Conservation (phyloP, 1,284 basidiomycete genomes). For the Heterobasidion irregulare region DNA sequence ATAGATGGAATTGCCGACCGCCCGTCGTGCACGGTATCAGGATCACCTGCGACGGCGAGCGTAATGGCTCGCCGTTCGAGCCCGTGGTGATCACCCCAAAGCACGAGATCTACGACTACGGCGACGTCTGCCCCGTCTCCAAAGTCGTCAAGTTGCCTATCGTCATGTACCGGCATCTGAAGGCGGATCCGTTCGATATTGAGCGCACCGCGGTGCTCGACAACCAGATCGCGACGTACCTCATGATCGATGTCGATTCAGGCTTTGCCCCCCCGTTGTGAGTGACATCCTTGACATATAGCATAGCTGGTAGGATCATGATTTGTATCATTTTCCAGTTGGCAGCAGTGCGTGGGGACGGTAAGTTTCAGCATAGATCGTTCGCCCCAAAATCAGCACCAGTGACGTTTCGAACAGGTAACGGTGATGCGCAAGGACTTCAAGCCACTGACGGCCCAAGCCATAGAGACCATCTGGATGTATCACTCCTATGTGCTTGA, state of each 20-base stretch:
- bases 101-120: neutral
- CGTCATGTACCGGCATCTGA: neutral
- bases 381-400: no score
- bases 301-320: neutral
- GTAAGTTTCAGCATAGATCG: neutral
- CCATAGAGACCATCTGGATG: constrained; percentile 1
- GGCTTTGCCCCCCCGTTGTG: neutral
- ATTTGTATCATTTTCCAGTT: neutral
- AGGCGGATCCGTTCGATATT: neutral
- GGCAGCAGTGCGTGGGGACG: neutral
- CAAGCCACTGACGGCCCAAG: neutral
- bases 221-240: constrained; percentile 1
- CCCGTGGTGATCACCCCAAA: neutral
- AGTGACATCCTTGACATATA: neutral
- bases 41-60: neutral
- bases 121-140: neutral
- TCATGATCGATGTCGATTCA: neutral
- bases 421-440: neutral
- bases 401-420: neutral
- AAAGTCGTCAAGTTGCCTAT: neutral
- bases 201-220: neutral
- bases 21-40: neutral
- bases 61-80: neutral
- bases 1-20: neutral
- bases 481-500: neutral